Base-by-base conservation (phyloP, 139 green algal genomes). In the Chlorella ohadii region DNA sequence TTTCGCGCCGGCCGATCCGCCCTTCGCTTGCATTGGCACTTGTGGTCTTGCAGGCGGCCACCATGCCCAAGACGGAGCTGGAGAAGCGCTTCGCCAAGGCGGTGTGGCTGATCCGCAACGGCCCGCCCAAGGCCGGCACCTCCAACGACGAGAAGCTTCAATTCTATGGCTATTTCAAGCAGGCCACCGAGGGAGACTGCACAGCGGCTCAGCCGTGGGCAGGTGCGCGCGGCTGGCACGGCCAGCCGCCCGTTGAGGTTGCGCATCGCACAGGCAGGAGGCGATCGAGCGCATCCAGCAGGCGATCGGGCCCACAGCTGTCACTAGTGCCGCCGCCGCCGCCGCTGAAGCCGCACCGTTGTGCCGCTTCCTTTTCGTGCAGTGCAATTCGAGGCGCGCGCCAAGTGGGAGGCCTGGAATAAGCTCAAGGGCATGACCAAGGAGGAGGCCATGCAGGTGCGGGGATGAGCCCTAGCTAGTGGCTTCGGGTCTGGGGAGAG, bases 391-490 rank as follows among this genome's bases (percentile, higher is more conserved):
- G 93, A 96, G 85, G 92, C 89, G 6, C 78, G 93, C 5, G 88
- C 92, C 51, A 94, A 95, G 81, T 96, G 89, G 89, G 87, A 96
- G 38, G 93, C 91, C 31, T 96, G 93, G 93, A 87, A 83, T 71
- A 81, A 82, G n/a, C n/a, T 93, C 27, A 94, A 96, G 83, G 92
- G 92, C 39, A 93, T 93, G 85, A 90, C 75, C 68, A 93, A 89
- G 47, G 91, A 95, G 65, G 92, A 96, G 70, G 92, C 92, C 1
- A 96, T 92, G 91, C 85, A 82, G 76, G 76, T 41, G 63, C 28
- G 28, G 11, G 38, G 63, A 17, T 28, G 15, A 51, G 44, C 6
- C 44, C 44, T 16, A n/a, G n/a, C n/a, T n/a, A n/a, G n/a, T n/a
- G n/a, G n/a, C n/a, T n/a, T n/a, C n/a, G n/a, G n/a, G n/a, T n/a